These are phyloP conservation scores for Wakefieldia striispora DNA, from an alignment of 768 basidiomycete genomes.

Conservation along the genomic window DNA sequence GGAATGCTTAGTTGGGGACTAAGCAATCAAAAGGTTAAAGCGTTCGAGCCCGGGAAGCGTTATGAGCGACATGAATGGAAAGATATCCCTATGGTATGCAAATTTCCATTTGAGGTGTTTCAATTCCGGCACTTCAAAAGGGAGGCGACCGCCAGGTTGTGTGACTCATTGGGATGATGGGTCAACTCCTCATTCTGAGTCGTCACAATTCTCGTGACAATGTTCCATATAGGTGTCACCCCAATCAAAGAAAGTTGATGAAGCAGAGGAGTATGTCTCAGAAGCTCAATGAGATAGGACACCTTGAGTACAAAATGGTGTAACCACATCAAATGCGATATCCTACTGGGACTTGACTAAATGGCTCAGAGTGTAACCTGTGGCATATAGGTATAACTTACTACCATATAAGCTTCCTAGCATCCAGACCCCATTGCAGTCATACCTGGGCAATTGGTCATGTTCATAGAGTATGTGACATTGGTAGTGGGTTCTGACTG, in stretches of 20 bases:
- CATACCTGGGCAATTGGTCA: conserved; percentile 33
- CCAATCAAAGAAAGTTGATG: conserved; percentile 43
- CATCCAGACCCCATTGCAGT: background rate
- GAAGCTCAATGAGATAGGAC: conserved; percentile 38
- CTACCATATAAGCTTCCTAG: background rate
- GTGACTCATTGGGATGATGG: conserved; percentile 7
- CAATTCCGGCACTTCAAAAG: conserved; percentile 38
- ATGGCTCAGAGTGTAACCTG: conserved; percentile 54
- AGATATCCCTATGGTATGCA: conserved; percentile 41
- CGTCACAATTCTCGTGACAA: conserved; percentile 12
- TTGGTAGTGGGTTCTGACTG: background rate
- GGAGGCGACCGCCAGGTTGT: conserved; percentile 4
- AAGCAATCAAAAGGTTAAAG: conserved; percentile 44
- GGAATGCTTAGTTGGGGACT: conserved; percentile 25
- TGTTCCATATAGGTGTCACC: conserved; percentile 43
- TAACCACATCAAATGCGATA: conserved; percentile 10
- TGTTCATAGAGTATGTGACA: conserved; percentile 25
- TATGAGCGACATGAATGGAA: conserved; percentile 43
- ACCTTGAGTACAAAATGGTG: conserved; percentile 37
- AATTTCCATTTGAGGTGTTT: conserved; percentile 49
- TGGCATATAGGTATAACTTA: background rate
- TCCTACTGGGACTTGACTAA: conserved; percentile 42
- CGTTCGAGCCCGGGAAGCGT: conserved; percentile 39
- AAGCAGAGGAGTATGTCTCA: conserved; percentile 38
- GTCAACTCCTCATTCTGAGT: conserved; percentile 12